Percentiles rank a stretch among this genome's conserved stretches.
These are phyloP conservation scores for Coccinonectria pachysandricola DNA, from an alignment of 2,329 filamentous ascomycete genomes.

Conservation along the genomic window DNA sequence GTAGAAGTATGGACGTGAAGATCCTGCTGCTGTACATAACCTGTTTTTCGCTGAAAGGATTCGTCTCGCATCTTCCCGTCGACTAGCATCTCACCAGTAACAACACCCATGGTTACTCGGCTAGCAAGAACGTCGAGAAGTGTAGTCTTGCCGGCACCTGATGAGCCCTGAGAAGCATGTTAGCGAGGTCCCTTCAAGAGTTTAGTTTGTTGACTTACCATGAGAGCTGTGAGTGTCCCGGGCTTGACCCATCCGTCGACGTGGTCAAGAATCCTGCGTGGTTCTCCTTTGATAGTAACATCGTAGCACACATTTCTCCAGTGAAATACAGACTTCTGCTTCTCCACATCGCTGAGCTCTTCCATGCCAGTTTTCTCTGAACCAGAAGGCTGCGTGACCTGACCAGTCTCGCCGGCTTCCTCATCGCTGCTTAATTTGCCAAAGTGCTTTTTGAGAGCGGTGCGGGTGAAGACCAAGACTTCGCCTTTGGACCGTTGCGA, in stretches of 20 bases:
- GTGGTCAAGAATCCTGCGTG: constrained; percentile 53
- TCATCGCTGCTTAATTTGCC: not conserved
- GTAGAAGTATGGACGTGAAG: constrained; percentile 69
- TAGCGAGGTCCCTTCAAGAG: not conserved
- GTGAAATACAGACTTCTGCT: constrained; percentile 41
- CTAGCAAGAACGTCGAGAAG: constrained; percentile 73
- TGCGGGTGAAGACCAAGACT: not conserved
- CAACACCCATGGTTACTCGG: constrained; percentile 77
- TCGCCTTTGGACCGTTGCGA: constrained; percentile 1
- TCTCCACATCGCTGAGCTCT: constrained; percentile 2
- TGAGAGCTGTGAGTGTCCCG: constrained; percentile 58
- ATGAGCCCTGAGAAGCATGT: constrained; percentile 37
- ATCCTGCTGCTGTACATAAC: constrained; percentile 77
- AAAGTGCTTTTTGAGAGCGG: not conserved
- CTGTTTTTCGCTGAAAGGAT: constrained; percentile 73
- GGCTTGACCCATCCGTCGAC: constrained; percentile 66
- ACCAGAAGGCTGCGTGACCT: not conserved
- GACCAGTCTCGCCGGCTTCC: not conserved
- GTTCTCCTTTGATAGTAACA: constrained; percentile 54
- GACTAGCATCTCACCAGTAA: constrained; percentile 64
- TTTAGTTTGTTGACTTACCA: constrained; percentile 35
- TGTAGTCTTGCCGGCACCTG: constrained; percentile 80
- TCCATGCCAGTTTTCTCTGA: constrained; percentile 1
- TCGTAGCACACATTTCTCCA: constrained; percentile 65
- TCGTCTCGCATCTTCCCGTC: constrained; percentile 53